These are phyloP conservation scores for Lathyrus sativus DNA, from an alignment of 306 rosid genomes.

Conservation along the genomic window DNA sequence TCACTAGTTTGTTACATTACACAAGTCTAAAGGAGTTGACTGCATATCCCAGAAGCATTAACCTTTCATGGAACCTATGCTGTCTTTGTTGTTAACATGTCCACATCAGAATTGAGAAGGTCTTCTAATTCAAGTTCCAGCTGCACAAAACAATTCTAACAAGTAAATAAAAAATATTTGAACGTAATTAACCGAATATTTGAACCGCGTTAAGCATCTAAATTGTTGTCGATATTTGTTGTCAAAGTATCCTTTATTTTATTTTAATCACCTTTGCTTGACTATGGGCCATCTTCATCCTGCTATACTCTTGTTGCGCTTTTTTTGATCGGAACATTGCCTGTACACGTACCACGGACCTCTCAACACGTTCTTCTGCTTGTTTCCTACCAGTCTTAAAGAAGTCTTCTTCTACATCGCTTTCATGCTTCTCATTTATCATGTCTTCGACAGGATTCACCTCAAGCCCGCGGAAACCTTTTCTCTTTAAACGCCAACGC, in stretches of 20 bases:
- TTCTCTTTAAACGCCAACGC: constrained; percentile 91
- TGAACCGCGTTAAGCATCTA: not conserved
- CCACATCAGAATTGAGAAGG: constrained; percentile 52
- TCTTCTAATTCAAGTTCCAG: constrained; percentile 65
- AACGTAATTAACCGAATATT: not conserved
- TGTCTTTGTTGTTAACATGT: constrained; percentile 38
- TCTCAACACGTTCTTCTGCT: constrained; percentile 86
- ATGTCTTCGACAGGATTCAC: constrained; percentile 52
- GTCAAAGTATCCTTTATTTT: not conserved
- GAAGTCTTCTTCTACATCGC: constrained; percentile 80
- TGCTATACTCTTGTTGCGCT: constrained; percentile 87
- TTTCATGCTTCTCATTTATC: constrained; percentile 50
- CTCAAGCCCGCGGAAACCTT: constrained; percentile 89
- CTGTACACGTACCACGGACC: constrained; percentile 78
- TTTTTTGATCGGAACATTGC: constrained; percentile 90
- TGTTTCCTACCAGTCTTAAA: constrained; percentile 64
- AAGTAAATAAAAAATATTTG: constrained; percentile 14
- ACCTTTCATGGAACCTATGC: constrained; percentile 30
- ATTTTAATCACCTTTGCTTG: constrained; percentile 61
- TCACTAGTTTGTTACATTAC: constrained; percentile 38
- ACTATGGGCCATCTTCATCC: constrained; percentile 73
- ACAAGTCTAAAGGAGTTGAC: constrained; percentile 1
- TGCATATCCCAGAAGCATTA: constrained; percentile 14
- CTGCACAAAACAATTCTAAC: constrained; percentile 52
- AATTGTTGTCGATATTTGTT: not conserved